These are phyloP conservation scores for Dendrobium huoshanense DNA, from an alignment of 106 monocot species.

Conservation along the genomic window DNA sequence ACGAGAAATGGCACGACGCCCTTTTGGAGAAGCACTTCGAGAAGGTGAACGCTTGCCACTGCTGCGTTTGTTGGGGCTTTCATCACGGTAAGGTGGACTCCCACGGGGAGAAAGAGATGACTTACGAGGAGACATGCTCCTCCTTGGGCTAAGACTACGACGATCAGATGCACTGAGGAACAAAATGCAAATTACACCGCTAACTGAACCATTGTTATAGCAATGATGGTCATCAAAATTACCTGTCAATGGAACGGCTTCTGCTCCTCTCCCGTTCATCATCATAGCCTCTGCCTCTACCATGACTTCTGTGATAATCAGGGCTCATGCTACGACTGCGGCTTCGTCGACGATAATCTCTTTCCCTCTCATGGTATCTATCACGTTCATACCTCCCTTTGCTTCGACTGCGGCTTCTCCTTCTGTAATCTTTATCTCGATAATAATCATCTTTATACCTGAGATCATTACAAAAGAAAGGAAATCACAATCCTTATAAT, in stretches of 20 bases:
- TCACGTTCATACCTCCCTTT: constrained; percentile 42
- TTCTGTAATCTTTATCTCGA: constrained; percentile 12
- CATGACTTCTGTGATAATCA: constrained; percentile 39
- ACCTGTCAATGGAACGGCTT: constrained; percentile 47
- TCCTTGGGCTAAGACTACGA: constrained; percentile 21
- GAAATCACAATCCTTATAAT: background rate
- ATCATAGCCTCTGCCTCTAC: constrained; percentile 25
- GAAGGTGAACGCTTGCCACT: constrained; percentile 25
- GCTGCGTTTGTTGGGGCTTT: constrained; percentile 26
- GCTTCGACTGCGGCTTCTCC: constrained; percentile 42
- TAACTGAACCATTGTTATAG: background rate
- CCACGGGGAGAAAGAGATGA: constrained; percentile 2
- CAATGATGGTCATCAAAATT: background rate
- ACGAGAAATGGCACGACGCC: constrained; percentile 24
- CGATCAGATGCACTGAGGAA: constrained; percentile 20
- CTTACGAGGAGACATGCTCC: constrained; percentile 31
- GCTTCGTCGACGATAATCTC: constrained; percentile 43
- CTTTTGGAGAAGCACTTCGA: constrained; percentile 37
- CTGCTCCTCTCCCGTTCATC: constrained; percentile 34
- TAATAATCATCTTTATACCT: constrained; percentile 41
- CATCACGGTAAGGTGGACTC: constrained; percentile 16
- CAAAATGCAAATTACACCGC: constrained; percentile 10
- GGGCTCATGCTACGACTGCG: constrained; percentile 56
- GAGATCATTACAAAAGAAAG: background rate
- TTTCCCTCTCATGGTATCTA: constrained; percentile 36